Evolutionary conservation across 2,329 filamentous ascomycete species (phyloP), one percentile per base, ranked within the genome.

Genomic region (Stachybotrys chlorohalonatus): DNA sequence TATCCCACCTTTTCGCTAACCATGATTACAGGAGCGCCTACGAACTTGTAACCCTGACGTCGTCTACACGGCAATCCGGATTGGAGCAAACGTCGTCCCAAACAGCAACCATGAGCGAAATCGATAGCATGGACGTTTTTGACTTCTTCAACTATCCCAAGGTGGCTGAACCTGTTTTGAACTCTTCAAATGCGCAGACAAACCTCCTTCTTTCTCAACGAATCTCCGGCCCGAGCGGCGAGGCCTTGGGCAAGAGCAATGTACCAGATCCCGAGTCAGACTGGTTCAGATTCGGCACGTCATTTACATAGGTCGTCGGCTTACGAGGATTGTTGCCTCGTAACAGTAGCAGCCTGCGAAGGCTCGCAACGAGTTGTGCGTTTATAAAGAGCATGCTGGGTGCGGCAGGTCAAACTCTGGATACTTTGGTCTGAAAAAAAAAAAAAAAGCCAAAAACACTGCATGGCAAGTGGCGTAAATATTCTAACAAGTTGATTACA

Each of bases 101-200:
- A 47, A 60, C 66, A 2, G 69, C 70, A 5, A 70, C 73, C 0
- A 63, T 72, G 5, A 68, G 63, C 56, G 73, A 75, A 54, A 63
- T 75, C 2, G 73, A 75, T 55, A 71, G 69, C 49, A 73, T 75
- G 17, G 73, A 75, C 31, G 66, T 75, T 3, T 75, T 75, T 49
- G 73, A 75, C 58, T 75, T 75, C 55, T 75, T 75, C 61, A 74
- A 75, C 30, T 73, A 70, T 47, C 73, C 73, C 11, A 70, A 70
- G 16, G 55, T 70, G 1, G 54, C 63, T 1, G 62, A 65, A 32
- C 55, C 62, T 13, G 57, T 51, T 5, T 51, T 59, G 7, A 55
- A 59, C 9, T 54, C 55, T 0, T 52, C 60, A 0, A 59, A 55
- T 5, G 60, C 62, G 1, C 65, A 69, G 32, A 59, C 60, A 11